Evolutionary conservation across 2,329 filamentous ascomycete genomes (phyloP), one percentile per base, ranked within the genome.

Genomic region (Botrytis fragariae): DNA sequence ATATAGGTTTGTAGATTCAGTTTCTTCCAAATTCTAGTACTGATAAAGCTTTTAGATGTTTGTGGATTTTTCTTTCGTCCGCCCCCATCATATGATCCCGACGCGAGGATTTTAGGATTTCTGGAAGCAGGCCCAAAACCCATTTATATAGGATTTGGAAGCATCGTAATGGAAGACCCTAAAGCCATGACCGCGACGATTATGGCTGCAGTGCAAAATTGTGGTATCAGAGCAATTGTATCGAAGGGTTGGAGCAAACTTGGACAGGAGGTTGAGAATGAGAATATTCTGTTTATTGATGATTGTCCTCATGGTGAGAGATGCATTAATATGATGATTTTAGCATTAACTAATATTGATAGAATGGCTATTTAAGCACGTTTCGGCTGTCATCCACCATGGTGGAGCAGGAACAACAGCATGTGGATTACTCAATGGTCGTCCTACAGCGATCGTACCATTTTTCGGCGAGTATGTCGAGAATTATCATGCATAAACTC

Each of bases 231-330:
- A 18, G 92, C 91, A 0, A 82, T 94, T 8, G 90, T 94, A 0
- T 92, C 90, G 2, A 92, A 92, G 79, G 92, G 92, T 9, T 94
- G 92, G 92, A 91, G 91, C 61, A 91, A 90, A 0, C 83, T 94
- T 5, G 92, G 92, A 8, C 85, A 85, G 6, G 85, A 87, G 14
- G 60, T 75, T 6, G 71, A 70, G n/a, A 88, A 89, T 0, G 89
- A 91, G 1, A 88, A 90, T 72, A 84, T 93, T 67, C 92, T 88
- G 81, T 87, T 94, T 86, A 85, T 94, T 12, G 92, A 90, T 35
- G 93, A 93, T 77, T 91, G 87, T 0, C 92, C 91, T 0, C 92
- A 94, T 79, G 92, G 65, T 42, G 32, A 22, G 48, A 22, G 35
- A 44, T 32, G 3, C 25, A n/a, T 29, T 32, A 5, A 32, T 9